Evolutionary conservation across 352 stramenopile genomes (phyloP), one percentile per base, ranked within the genome.

Genomic region (Phytophthora boehmeriae): DNA sequence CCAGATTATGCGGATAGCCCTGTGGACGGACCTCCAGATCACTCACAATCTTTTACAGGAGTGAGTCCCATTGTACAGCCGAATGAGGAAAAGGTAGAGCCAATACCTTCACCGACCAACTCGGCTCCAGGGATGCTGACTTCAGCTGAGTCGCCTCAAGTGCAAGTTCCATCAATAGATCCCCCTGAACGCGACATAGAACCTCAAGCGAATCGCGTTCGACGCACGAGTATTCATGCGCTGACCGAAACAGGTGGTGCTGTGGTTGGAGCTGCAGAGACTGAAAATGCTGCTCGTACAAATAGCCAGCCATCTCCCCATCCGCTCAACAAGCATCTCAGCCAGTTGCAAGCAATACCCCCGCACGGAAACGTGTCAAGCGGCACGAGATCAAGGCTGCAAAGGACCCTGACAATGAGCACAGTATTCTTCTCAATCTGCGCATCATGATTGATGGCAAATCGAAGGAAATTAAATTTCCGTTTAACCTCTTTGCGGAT

Each of bases 381-480:
- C 80, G 86, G n/a, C 83, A 94, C 54, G 86, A 94, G 35, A 93
- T 93, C 60, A 89, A 90, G 56, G 83, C 83, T 5, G 81, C 72
- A 2, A 93, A 93, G 66, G 84, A 94, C 47, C 82, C 79, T 1
- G 82, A 91, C 45, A 92, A 88, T 58, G 76, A 88, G 22, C 87
- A 93, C 73, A 93, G 83, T 35, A 92, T 94, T 32, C 50, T 92
- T 54, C 45, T 98, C 43, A 97, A 94, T 49, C 73, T 98, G 35
- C 90, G 86, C n/a, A 87, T 95, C 57, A 89, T 86, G 59, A 86
- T 95, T 34, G 83, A 95, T 61, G 86, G 90, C 68, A 95, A 97
- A 71, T 97, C 90, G n/a, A 96, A 98, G 71, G 96, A 97, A 55
- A 97, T 98, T 56, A 96, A 98, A 80, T 98, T 98, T 76, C 88